Evolutionary conservation across 1,284 basidiomycete species (phyloP).

Genomic region (Dichomitus squalens): DNA sequence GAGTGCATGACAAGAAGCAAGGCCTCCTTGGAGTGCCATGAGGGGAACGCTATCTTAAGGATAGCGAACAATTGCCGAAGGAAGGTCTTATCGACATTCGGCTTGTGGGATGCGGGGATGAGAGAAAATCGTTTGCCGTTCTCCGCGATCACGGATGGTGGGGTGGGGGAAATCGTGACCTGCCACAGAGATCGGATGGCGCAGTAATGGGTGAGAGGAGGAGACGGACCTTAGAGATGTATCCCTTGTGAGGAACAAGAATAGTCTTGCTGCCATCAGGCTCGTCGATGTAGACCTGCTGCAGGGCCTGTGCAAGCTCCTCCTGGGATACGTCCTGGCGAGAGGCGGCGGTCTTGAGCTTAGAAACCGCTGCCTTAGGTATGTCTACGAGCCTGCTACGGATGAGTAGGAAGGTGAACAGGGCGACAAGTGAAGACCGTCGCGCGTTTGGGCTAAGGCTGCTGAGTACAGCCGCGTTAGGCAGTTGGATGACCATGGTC

Average conservation of each 20-base stretch:
- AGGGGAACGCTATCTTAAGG: slow-evolving; percentile 77
- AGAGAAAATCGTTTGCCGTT: slow-evolving; percentile 60
- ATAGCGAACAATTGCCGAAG: slow-evolving; percentile 80
- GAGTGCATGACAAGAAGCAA: slow-evolving; percentile 82
- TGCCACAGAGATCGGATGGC: background rate
- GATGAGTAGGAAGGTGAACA: slow-evolving; percentile 40
- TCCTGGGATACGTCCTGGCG: slow-evolving; percentile 39
- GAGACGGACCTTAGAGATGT: slow-evolving; percentile 56
- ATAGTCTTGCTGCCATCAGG: slow-evolving; percentile 63
- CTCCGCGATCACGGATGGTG: slow-evolving; percentile 43
- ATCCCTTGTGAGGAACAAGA: slow-evolving; percentile 66
- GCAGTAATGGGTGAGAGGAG: background rate
- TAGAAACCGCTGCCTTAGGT: slow-evolving; percentile 25
- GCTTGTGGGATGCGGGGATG: slow-evolving; percentile 51
- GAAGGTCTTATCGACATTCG: slow-evolving; percentile 81
- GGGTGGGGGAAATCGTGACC: slow-evolving; percentile 37
- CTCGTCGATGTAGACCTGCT: slow-evolving; percentile 58
- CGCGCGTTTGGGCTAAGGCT: slow-evolving; percentile 15
- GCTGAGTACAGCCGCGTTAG: slow-evolving; percentile 9
- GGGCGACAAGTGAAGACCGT: slow-evolving; percentile 20
- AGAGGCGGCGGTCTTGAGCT: slow-evolving; percentile 34
- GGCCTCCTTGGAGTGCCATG: slow-evolving; percentile 74
- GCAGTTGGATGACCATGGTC: slow-evolving; percentile 15
- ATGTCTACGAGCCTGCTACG: slow-evolving; percentile 41
- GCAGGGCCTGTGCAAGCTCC: slow-evolving; percentile 50